Evolutionary conservation across 192 early-diverging fungal species (phyloP), one percentile per base, ranked within the genome.

Genomic region (Gigaspora rosea): DNA sequence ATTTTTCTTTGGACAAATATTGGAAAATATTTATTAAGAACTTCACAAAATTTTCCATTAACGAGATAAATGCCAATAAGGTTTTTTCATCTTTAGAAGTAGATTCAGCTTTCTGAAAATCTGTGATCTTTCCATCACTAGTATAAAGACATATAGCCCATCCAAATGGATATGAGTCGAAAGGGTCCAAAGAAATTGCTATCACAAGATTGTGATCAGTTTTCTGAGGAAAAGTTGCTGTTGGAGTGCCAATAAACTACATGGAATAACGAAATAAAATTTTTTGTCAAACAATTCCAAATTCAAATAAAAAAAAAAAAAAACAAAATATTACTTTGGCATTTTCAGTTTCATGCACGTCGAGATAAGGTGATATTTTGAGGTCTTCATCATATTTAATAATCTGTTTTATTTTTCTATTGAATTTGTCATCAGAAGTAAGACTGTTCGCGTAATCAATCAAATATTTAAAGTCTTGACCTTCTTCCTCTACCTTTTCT

Each of bases 131-230:
- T 16, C 69, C 69, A 32, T 71, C 69, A 54, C 50, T 71, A 35
- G 32, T 50, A 18, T 50, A 66, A 33, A 76, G 48, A 5, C 63
- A 52, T 51, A 76, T 61, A 18, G 16, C 77, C 54, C 69, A 78
- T 47, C 71, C 77, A 46, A 78, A 78, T 11, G 67, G 64, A 52
- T 52, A 22, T 4, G 27, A 46, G 47, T 36, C 15, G 36, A 78
- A 69, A 41, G 77, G 68, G 57, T 71, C 67, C 41, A 51, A 59
- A n/a, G 67, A 78, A 4, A 78, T 78, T 33, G 69, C 11, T 27
- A 78, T 73, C 22, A 78, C 32, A 10, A 78, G 35, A 47, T 78
- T 69, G 41, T 78, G 69, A 47, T 58, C 59, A 10, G 73, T 75
- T 51, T 4, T 52, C 47, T 62, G 59, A 5, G 73, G 54, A 47